Evolutionary conservation across 83 land plant genomes (phyloP), one percentile per base, ranked within the genome.

Genomic region (Picea abies): DNA sequence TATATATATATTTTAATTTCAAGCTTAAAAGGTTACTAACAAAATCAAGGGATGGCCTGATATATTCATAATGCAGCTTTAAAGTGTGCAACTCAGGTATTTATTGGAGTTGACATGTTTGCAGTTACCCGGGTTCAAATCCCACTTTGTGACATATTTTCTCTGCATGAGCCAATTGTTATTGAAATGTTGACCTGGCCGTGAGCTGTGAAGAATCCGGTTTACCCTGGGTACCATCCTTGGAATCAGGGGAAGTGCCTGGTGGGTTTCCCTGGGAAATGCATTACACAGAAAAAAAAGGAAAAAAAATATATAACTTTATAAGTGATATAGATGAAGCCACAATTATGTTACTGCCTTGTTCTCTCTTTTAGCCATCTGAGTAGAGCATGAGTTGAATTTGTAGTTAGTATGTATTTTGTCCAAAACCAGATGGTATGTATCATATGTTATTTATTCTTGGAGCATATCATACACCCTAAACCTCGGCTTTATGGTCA

Each of bases 301-400:
- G 25, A 65, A 17, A 10, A 0, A 17, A 8, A 6, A 65, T 6
- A 4, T 29, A 29, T n/a, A n/a, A n/a, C n/a, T n/a, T n/a, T 29
- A 29, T 23, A 11, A 65, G 32, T 25, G 26, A 65, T 68, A 29
- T 11, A 4, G 71, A 26, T 29, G 12, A 35, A 35, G 35, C 29
- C 72, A 69, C 72, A 69, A 69, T 69, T 69, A 69, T 32, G 41
- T 69, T 69, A 69, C 35, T 69, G 39, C 20, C 35, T 26, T 32
- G 20, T 35, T 32, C 4, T 3, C 19, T 66, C 20, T 69, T 14
- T 35, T 17, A 65, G 32, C 14, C 14, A 23, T 32, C 72, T 69
- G 29, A 3, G 44, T 3, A 32, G 35, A 69, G 17, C 5, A 69
- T 32, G 41, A 37, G 20, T 29, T 32, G 1, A 69, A 4, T 3